Conservation (phyloP, 2,329 filamentous ascomycete genomes). For the Xenoacremonium recifei region DNA sequence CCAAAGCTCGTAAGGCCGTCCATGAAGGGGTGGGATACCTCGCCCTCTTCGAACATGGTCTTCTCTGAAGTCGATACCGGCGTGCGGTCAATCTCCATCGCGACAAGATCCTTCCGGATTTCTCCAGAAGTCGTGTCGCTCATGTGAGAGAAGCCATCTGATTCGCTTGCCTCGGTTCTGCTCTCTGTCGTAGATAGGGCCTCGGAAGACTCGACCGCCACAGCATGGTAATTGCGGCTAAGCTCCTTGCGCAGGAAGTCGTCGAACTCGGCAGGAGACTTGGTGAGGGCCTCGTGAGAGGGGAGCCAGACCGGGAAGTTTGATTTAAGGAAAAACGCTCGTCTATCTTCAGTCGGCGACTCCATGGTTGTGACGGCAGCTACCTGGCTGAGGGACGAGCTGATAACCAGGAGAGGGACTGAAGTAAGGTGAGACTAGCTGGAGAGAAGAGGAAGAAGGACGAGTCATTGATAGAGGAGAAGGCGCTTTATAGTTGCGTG, state of each 20-base stretch:
- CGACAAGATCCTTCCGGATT: slow-evolving; percentile 12
- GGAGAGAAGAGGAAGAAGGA: no score
- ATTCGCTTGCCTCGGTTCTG: slow-evolving; percentile 15
- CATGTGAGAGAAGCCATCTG: slow-evolving; percentile 27
- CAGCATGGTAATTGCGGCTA: slow-evolving; percentile 7
- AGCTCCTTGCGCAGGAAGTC: slow-evolving; percentile 29
- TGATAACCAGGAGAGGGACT: no score
- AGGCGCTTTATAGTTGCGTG: no score
- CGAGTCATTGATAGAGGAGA: no score
- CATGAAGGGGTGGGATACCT: slow-evolving; percentile 32
- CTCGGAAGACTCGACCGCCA: background rate
- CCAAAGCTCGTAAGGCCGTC: slow-evolving; percentile 27
- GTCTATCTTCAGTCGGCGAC: slow-evolving; percentile 16
- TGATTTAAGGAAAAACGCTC: slow-evolving; percentile 39
- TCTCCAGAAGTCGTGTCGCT: slow-evolving; percentile 25
- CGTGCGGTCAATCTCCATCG: slow-evolving; percentile 5
- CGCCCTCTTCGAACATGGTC: background rate
- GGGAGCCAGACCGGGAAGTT: slow-evolving; percentile 39
- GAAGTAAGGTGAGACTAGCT: no score
- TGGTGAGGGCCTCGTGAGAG: slow-evolving; percentile 31
- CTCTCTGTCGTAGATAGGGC: slow-evolving; percentile 1
- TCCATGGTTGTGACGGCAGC: slow-evolving; percentile 16
- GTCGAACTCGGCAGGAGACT: slow-evolving; percentile 32
- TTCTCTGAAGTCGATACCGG: background rate
- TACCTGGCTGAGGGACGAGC: no score